Evolutionary conservation across 805 yeast species (phyloP).

Genomic region (Spathaspora girioi): DNA sequence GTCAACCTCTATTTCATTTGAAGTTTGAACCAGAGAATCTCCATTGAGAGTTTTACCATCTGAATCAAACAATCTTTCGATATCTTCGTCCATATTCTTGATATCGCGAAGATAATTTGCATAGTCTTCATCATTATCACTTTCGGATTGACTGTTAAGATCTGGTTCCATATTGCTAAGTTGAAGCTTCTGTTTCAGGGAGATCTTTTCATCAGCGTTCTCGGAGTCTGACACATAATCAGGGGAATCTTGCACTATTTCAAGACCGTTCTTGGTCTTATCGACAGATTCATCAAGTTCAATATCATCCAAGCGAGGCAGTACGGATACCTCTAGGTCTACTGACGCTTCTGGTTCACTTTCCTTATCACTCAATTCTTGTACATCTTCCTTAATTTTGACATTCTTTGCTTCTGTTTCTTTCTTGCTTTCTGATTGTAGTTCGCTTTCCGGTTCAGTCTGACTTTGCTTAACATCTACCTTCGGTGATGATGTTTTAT

Average conservation of each 20-base stretch:
- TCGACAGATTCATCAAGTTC: background rate
- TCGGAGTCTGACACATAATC: background rate
- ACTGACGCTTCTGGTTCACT: background rate
- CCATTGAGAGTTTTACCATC: background rate
- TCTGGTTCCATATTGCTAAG: background rate
- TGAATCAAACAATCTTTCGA: constrained; percentile 6
- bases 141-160: background rate
- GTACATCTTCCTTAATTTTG: background rate
- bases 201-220: background rate
- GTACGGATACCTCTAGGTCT: background rate
- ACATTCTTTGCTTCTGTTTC: background rate
- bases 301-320: background rate
- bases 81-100: constrained; percentile 7
- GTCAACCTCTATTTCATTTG: constrained; percentile 1
- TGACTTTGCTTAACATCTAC: constrained; percentile 6
- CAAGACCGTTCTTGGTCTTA: background rate
- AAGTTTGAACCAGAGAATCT: background rate
- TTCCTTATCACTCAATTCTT: background rate
- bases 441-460: constrained; percentile 3
- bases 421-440: background rate
- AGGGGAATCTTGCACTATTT: background rate
- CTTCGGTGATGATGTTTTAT: background rate
- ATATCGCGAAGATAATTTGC: constrained; percentile 17
- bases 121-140: constrained; percentile 3
- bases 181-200: background rate